Conservation (phyloP, 2,329 filamentous ascomycete genomes). For the Pseudogymnoascus sp. region DNA sequence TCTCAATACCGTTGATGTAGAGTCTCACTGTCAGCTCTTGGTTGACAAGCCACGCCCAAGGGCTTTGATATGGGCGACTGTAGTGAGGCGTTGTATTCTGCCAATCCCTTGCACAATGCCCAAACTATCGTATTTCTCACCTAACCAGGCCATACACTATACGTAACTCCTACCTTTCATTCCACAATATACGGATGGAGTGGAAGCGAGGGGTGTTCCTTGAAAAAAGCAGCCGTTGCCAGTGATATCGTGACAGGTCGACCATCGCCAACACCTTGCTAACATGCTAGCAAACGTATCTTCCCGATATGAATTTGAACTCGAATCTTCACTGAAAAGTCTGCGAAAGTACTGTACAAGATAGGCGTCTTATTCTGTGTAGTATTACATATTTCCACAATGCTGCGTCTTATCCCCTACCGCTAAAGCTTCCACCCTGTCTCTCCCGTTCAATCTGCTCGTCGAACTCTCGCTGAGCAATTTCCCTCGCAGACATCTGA, state of each 20-base stretch:
- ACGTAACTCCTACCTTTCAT: background rate
- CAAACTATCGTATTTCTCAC: background rate
- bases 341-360: background rate
- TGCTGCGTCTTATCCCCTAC: conserved; percentile 15
- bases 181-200: background rate
- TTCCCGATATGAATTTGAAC: background rate
- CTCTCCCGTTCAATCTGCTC: conserved; percentile 25
- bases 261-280: background rate
- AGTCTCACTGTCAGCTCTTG: background rate
- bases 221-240: background rate
- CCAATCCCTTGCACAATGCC: background rate
- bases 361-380: background rate
- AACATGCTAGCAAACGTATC: background rate
- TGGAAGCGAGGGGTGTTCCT: background rate
- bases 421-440: conserved; percentile 22
- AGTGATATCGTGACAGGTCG: too few relatives aligned
- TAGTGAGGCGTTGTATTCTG: background rate
- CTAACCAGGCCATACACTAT: background rate
- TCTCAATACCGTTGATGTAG: background rate
- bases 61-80: background rate
- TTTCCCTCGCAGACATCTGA: background rate
- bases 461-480: conserved; percentile 27
- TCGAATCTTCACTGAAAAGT: background rate
- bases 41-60: background rate
- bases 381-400: conserved; percentile 1